Conservation (phyloP, 225 moss, liverwort and hornwort genomes). For the Ulota crispa region DNA sequence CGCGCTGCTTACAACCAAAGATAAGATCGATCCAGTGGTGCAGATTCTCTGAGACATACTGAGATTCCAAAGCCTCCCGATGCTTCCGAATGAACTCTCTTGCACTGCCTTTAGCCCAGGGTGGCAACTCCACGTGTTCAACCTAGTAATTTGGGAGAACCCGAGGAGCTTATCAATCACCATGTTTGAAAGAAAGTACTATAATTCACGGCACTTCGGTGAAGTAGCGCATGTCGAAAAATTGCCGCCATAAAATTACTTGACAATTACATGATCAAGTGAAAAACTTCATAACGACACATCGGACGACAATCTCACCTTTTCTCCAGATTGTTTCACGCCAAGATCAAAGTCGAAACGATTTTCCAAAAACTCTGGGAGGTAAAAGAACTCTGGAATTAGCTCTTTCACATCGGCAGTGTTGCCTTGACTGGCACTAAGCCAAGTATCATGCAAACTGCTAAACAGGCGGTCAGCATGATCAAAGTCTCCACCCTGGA, state of each 20-base stretch:
- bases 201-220: neutral
- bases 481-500: slow-evolving; percentile 98
- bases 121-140: slow-evolving; percentile 88
- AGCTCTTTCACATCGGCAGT: slow-evolving; percentile 99
- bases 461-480: slow-evolving; percentile 99
- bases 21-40: slow-evolving; percentile 99
- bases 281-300: neutral
- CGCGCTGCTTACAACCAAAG: slow-evolving; percentile 92
- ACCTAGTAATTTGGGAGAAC: slow-evolving; percentile 56
- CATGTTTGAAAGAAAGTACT: neutral
- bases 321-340: slow-evolving; percentile 87
- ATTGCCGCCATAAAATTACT: neutral
- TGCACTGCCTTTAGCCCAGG: slow-evolving; percentile 98
- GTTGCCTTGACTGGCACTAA: slow-evolving; percentile 96
- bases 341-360: slow-evolving; percentile 89
- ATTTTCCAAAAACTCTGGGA: slow-evolving; percentile 95
- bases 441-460: slow-evolving; percentile 92
- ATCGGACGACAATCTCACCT: slow-evolving; percentile 40
- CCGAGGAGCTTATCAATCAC: slow-evolving; percentile 4
- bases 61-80: slow-evolving; percentile 95
- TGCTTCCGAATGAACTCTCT: slow-evolving; percentile 94
- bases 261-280: neutral
- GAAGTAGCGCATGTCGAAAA: neutral
- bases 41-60: slow-evolving; percentile 97
- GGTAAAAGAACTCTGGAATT: slow-evolving; percentile 95